Conservation (phyloP, 805 yeast species). For the Wickerhamiella kurtzmanii region DNA sequence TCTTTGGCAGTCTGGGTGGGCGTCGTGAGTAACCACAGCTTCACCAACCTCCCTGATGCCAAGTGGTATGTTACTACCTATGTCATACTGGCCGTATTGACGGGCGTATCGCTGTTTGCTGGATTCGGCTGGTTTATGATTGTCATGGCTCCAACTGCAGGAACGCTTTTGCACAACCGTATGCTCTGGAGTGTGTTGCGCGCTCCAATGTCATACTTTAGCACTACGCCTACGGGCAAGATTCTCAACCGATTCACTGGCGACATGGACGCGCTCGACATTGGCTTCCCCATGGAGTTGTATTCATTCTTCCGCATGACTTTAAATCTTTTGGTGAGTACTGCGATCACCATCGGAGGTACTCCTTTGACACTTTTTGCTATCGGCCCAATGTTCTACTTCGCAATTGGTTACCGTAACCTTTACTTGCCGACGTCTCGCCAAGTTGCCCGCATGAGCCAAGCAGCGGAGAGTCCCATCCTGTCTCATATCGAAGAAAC, state of each 20-base stretch:
- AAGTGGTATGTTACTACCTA: slow-evolving; percentile 56
- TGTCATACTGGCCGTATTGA: slow-evolving; percentile 38
- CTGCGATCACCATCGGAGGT: slow-evolving; percentile 45
- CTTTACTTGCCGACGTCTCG: slow-evolving; percentile 56
- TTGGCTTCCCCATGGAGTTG: slow-evolving; percentile 48
- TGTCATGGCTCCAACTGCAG: slow-evolving; percentile 21
- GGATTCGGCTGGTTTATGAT: slow-evolving; percentile 46
- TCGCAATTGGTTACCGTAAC: slow-evolving; percentile 54
- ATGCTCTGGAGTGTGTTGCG: slow-evolving; percentile 65
- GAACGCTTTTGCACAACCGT: slow-evolving; percentile 33
- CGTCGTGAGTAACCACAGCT: slow-evolving; percentile 8
- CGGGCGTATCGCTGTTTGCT: slow-evolving; percentile 18
- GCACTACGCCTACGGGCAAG: slow-evolving; percentile 87
- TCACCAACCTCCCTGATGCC: slow-evolving; percentile 7
- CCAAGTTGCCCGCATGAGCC: slow-evolving; percentile 57
- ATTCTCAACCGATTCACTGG: slow-evolving; percentile 77
- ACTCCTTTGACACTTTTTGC: slow-evolving; percentile 56
- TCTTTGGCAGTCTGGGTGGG: slow-evolving; percentile 11
- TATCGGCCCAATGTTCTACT: slow-evolving; percentile 36
- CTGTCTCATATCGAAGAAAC: slow-evolving; percentile 71
- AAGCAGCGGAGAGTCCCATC: slow-evolving; percentile 57
- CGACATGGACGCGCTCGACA: slow-evolving; percentile 48
- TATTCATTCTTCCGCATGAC: slow-evolving; percentile 39
- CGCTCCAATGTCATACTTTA: slow-evolving; percentile 88
- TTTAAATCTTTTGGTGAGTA: slow-evolving; percentile 38